These are phyloP conservation scores for Apiospora saccharicola DNA, from an alignment of 2,329 filamentous ascomycete species.

Conservation along the genomic window DNA sequence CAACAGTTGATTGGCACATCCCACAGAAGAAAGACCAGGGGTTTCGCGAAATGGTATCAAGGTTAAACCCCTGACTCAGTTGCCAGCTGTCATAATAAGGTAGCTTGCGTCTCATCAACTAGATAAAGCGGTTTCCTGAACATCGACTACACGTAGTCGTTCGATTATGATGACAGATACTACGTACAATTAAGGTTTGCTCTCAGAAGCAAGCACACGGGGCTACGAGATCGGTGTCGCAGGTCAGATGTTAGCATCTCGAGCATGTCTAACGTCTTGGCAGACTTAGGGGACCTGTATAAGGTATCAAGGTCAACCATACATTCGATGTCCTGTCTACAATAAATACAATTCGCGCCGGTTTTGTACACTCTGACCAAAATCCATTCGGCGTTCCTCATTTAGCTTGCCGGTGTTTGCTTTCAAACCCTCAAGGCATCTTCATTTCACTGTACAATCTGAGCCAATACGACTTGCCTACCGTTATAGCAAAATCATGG, in stretches of 20 bases:
- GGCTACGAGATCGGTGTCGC: neutral
- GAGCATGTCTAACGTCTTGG: neutral
- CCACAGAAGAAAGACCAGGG: neutral
- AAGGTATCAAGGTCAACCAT: too few relatives aligned
- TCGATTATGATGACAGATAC: neutral
- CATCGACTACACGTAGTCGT: neutral
- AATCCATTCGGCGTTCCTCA: too few relatives aligned
- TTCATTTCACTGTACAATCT: too few relatives aligned
- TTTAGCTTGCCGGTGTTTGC: too few relatives aligned
- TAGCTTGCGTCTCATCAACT: neutral
- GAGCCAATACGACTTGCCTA: too few relatives aligned
- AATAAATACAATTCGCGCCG: too few relatives aligned
- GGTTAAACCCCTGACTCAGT: neutral
- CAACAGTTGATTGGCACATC: neutral
- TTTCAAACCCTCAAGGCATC: too few relatives aligned
- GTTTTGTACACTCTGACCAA: too few relatives aligned
- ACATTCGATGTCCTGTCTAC: too few relatives aligned
- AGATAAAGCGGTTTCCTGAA: neutral
- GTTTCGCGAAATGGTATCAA: neutral
- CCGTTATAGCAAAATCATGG: neutral
- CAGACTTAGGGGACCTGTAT: neutral
- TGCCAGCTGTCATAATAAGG: constrained; percentile 1
- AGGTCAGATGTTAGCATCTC: neutral
- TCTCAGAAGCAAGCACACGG: neutral
- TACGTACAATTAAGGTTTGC: neutral